Evolutionary conservation across 179 eudicot species (phyloP).

Genomic region (Silene vulgaris): DNA sequence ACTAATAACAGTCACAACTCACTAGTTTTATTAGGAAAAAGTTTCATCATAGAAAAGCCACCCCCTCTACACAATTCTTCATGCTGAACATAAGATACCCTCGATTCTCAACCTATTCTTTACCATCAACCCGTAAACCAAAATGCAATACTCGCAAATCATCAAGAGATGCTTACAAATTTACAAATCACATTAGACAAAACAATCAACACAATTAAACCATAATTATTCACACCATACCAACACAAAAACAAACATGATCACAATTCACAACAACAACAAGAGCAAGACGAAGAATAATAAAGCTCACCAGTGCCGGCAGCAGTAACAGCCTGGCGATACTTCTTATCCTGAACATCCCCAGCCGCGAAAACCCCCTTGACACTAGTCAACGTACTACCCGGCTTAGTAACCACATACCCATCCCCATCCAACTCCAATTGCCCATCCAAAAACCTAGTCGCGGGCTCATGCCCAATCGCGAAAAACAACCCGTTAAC

Average conservation of each 20-base stretch:
- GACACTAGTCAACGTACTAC: conserved; percentile 74
- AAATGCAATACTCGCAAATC: background rate
- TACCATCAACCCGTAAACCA: background rate
- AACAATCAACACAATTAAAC: background rate
- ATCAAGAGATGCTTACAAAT: background rate
- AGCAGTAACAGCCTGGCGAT: conserved; percentile 91
- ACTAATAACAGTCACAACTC: background rate
- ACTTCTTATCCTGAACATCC: conserved; percentile 98
- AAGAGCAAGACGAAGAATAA: background rate
- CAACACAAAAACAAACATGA: background rate
- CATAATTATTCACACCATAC: background rate
- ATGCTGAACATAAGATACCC: background rate
- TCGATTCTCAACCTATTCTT: background rate
- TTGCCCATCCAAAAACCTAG: conserved; percentile 78
- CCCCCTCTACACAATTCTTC: background rate
- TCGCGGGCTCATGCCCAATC: conserved; percentile 93
- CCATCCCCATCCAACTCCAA: conserved; percentile 75
- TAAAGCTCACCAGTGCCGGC: conserved; percentile 78
- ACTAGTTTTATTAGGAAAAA: background rate
- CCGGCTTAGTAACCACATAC: conserved; percentile 67
- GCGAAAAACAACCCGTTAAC: conserved; percentile 92
- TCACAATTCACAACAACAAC: background rate
- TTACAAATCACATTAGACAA: background rate
- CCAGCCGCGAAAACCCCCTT: conserved; percentile 92
- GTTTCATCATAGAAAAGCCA: background rate